These are phyloP conservation scores for Drosera spatulata DNA, from an alignment of 179 eudicot species.

Conservation along the genomic window DNA sequence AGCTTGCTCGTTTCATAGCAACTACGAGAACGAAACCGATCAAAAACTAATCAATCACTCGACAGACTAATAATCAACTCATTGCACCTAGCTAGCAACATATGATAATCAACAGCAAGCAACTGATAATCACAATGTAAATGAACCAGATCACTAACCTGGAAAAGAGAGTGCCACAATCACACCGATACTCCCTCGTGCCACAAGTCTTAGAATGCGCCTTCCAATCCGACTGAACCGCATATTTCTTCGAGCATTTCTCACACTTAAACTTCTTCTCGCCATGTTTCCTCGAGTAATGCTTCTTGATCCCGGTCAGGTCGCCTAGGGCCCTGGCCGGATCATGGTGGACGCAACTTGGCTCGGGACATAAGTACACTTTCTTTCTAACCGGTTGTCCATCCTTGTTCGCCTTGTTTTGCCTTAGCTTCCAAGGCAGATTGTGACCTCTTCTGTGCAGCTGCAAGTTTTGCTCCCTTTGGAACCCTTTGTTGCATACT, in stretches of 20 bases:
- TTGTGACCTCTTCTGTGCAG: constrained; percentile 36
- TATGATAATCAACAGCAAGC: too few species aligned
- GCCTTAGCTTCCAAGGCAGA: constrained; percentile 29
- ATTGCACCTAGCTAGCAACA: too few species aligned
- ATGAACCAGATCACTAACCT: too few species aligned
- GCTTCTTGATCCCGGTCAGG: constrained; percentile 8
- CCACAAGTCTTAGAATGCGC: too few species aligned
- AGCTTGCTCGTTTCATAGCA: too few species aligned
- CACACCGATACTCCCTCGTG: too few species aligned
- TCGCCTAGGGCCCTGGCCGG: constrained; percentile 30
- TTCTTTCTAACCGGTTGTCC: constrained; percentile 17
- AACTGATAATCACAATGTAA: too few species aligned
- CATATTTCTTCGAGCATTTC: constrained; percentile 28
- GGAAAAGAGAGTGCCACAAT: neutral
- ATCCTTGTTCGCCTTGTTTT: constrained; percentile 17
- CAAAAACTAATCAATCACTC: too few species aligned
- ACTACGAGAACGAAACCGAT: too few species aligned
- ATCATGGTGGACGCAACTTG: constrained; percentile 30
- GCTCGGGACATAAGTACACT: constrained; percentile 28
- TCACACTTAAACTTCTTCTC: constrained; percentile 36
- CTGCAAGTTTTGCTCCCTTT: constrained; percentile 17
- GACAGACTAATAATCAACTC: too few species aligned
- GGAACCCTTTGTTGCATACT: constrained; percentile 17
- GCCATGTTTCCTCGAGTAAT: constrained; percentile 23
- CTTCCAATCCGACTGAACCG: constrained; percentile 22